Evolutionary conservation across 2,329 filamentous ascomycete genomes (phyloP).

Genomic region (Fusarium annulatum): DNA sequence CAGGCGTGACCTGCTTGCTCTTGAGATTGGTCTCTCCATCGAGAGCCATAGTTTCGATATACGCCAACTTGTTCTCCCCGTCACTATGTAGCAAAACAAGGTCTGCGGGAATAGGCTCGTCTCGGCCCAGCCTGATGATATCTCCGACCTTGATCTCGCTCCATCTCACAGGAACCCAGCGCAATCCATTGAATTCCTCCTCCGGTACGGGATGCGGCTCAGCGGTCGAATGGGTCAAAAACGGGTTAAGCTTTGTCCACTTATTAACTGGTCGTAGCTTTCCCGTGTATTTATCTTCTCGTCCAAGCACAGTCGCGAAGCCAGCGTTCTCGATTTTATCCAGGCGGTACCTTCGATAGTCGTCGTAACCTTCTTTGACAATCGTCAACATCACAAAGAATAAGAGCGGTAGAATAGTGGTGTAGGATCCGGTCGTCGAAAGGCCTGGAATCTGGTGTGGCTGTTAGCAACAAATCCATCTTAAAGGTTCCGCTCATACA

Average conservation of each 20-base stretch:
- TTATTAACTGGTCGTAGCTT: constrained; percentile 38
- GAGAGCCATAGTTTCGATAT: constrained; percentile 85
- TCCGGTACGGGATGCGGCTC: constrained; percentile 51
- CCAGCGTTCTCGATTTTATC: constrained; percentile 83
- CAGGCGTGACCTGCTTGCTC: constrained; percentile 74
- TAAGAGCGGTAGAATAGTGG: constrained; percentile 77
- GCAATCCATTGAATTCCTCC: constrained; percentile 69
- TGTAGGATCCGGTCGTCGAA: constrained; percentile 80
- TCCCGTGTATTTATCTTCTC: constrained; percentile 49
- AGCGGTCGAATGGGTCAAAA: constrained; percentile 45
- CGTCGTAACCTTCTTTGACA: constrained; percentile 87
- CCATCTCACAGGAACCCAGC: constrained; percentile 65
- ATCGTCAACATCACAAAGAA: constrained; percentile 86
- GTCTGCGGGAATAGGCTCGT: constrained; percentile 87
- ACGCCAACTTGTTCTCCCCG: constrained; percentile 83
- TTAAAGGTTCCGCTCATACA: constrained; percentile 6
- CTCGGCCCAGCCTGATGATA: constrained; percentile 64
- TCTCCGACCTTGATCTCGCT: constrained; percentile 62
- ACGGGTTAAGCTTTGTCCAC: constrained; percentile 49
- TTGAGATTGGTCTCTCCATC: constrained; percentile 88
- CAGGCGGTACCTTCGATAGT: constrained; percentile 80
- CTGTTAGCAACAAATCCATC: constrained; percentile 18
- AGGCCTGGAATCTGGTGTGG: constrained; percentile 68
- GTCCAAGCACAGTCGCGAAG: constrained; percentile 58
- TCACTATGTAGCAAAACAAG: constrained; percentile 80